Evolutionary conservation across 2,329 filamentous ascomycete species (phyloP), one percentile per base, ranked within the genome.

Genomic region (Fusarium sp.): DNA sequence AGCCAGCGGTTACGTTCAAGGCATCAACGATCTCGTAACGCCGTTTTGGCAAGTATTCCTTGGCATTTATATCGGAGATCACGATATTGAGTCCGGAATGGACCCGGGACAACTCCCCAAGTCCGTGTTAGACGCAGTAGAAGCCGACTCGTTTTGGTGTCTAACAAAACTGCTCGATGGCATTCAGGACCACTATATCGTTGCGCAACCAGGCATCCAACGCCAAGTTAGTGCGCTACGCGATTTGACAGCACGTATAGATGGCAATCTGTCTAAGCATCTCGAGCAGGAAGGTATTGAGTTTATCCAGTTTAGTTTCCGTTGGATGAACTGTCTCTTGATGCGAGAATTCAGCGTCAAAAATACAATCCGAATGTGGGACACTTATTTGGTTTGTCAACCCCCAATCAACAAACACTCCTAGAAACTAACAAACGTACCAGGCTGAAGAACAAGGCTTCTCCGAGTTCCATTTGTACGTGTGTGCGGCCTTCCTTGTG

Each of bases 301-400:
- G 78, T 99, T 99, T 77, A 99, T 99, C 76, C 96, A 99, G 78
- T 99, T 99, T 82, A 98, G 94, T 81, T 99, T 99, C 79, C 88
- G 96, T 60, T 99, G 96, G 96, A 99, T 99, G 96, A 99, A 99
- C 77, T 99, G 96, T 80, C 88, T 99, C 55, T 85, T 99, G 71
- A 99, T 99, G 96, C 89, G 96, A 69, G 96, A 99, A 82, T 92
- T 99, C 71, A 97, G 92, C 78, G 95, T 99, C 61, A 93, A 91
- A 79, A 98, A 98, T 79, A 98, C 94, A 1, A 97, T 99, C 70
- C 88, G 96, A 74, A 99, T 99, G 96, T 99, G 96, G 96, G 96
- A 99, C 81, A 99, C 96, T 27, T 99, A 99, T 82, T 88, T 99
- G 83, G 95, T 98, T 84, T 78, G 90, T 82, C 69, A 27, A 12